These are phyloP conservation scores for Pichia kluyveri DNA, from an alignment of 805 yeast genomes.

Conservation along the genomic window DNA sequence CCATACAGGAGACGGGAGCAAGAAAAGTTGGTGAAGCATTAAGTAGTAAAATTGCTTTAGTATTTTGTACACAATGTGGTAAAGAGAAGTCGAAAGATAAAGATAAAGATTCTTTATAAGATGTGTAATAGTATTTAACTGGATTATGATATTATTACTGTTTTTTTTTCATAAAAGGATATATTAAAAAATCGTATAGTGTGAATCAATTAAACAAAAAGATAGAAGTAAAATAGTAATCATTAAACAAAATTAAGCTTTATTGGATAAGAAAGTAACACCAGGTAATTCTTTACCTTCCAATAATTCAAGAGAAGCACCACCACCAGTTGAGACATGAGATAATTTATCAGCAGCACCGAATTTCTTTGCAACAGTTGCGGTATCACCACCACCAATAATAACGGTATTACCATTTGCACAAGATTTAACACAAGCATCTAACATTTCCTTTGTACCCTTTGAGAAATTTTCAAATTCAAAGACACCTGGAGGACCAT, in stretches of 20 bases:
- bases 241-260: slow-evolving; percentile 17
- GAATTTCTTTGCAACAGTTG: slow-evolving; percentile 97
- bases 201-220: too few relatives aligned
- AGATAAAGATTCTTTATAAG: too few relatives aligned
- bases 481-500: slow-evolving; percentile 99
- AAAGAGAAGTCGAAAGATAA: not conserved
- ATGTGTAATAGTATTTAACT: too few relatives aligned
- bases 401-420: slow-evolving; percentile 88
- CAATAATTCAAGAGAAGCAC: slow-evolving; percentile 96
- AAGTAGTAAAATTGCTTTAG: slow-evolving; percentile 43
- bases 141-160: not conserved
- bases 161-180: too few relatives aligned
- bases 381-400: slow-evolving; percentile 99
- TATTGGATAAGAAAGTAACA: slow-evolving; percentile 85
- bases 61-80: slow-evolving; percentile 6
- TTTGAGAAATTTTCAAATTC: slow-evolving; percentile 88
- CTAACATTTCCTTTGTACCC: slow-evolving; percentile 88
- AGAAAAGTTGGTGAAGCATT: slow-evolving; percentile 43
- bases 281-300: slow-evolving; percentile 99
- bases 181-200: too few relatives aligned
- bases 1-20: slow-evolving; percentile 37
- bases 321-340: slow-evolving; percentile 99
- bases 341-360: slow-evolving; percentile 95
- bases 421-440: slow-evolving; percentile 79
- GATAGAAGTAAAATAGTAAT: not conserved